These are phyloP conservation scores for Cladosporium colombiae DNA, from an alignment of 2,329 filamentous ascomycete genomes.

Conservation along the genomic window DNA sequence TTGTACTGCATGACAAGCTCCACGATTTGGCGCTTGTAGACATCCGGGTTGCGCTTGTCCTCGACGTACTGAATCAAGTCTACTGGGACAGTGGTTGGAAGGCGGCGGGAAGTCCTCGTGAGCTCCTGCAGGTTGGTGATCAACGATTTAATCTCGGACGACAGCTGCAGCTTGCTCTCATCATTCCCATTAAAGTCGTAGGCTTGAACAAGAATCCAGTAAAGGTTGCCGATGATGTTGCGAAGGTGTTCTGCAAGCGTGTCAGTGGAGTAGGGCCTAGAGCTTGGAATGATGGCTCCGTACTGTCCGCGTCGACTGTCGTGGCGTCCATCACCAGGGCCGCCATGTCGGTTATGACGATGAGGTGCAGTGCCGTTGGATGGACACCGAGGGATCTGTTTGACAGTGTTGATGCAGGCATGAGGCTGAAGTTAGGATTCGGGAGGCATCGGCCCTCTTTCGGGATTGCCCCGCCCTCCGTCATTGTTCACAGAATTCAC, in stretches of 20 bases:
- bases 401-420: neutral
- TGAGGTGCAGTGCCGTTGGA: neutral
- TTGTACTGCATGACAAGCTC: slow-evolving; percentile 64
- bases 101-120: slow-evolving; percentile 49
- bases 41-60: slow-evolving; percentile 63
- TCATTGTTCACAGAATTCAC: slow-evolving; percentile 18
- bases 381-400: neutral
- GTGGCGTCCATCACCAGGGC: slow-evolving; percentile 10
- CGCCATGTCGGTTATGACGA: neutral
- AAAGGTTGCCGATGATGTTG: slow-evolving; percentile 63
- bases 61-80: slow-evolving; percentile 68
- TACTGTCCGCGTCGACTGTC: slow-evolving; percentile 12
- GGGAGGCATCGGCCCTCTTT: neutral
- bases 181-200: slow-evolving; percentile 60
- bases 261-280: neutral
- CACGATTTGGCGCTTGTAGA: slow-evolving; percentile 67
- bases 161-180: slow-evolving; percentile 58
- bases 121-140: slow-evolving; percentile 57
- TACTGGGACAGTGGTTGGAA: slow-evolving; percentile 57
- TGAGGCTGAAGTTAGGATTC: neutral
- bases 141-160: slow-evolving; percentile 56
- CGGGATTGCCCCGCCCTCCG: slow-evolving; percentile 5
- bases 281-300: neutral
- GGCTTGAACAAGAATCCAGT: slow-evolving; percentile 59
- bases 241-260: slow-evolving; percentile 43